phyloP scores from a whole-genome alignment of 768 basidiomycete species.

The Nidula microcarpa region DNA sequence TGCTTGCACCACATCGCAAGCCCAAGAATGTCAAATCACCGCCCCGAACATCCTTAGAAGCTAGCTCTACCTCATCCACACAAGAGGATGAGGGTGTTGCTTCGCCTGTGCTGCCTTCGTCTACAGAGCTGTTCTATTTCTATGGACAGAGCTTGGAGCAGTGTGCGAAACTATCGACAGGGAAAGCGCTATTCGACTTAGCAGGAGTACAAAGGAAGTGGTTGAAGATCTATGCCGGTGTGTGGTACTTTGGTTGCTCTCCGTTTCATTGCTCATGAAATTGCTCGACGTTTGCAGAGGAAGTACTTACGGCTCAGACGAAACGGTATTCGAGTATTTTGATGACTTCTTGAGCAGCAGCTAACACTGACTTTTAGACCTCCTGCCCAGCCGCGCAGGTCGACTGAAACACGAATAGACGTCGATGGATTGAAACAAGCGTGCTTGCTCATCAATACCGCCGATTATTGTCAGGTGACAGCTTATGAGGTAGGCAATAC shows the following conservation, averaged over 20 bases:
- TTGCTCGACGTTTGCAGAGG: conserved; percentile 53
- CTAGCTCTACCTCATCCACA: conserved; percentile 33
- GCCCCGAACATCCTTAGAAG: conserved; percentile 68
- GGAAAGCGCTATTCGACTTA: conserved; percentile 80
- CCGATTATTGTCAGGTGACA: conserved; percentile 94
- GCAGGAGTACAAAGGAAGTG: conserved; percentile 87
- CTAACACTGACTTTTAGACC: conserved; percentile 25
- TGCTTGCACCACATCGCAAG: conserved; percentile 80
- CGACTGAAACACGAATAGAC: conserved; percentile 79
- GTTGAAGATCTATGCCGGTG: conserved; percentile 90
- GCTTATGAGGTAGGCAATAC: conserved; percentile 65
- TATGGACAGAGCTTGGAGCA: conserved; percentile 94
- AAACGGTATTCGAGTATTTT: conserved; percentile 51
- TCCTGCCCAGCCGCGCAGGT: conserved; percentile 48
- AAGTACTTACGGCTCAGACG: conserved; percentile 71
- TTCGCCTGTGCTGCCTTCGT: conserved; percentile 81
- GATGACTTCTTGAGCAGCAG: background rate
- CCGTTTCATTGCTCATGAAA: conserved; percentile 2
- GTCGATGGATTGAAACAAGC: conserved; percentile 72
- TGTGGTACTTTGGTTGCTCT: conserved; percentile 13
- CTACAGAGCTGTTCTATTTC: conserved; percentile 96
- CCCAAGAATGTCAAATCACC: conserved; percentile 33
- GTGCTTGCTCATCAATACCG: conserved; percentile 92
- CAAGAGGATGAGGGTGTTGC: conserved; percentile 40
- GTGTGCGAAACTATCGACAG: conserved; percentile 86